Evolutionary conservation across 306 rosid species (phyloP).

Genomic region (Alnus rubra): DNA sequence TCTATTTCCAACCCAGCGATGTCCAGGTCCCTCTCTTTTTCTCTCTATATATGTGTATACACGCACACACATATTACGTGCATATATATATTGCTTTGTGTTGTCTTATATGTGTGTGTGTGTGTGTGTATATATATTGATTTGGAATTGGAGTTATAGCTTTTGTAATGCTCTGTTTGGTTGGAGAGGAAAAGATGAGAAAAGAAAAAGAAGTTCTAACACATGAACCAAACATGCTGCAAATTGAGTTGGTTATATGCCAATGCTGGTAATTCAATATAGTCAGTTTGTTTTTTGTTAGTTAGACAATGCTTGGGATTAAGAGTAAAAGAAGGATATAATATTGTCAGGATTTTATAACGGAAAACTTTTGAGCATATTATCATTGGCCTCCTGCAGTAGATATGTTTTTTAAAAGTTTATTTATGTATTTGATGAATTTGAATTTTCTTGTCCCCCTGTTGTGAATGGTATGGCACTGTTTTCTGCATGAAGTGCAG

Average conservation of each 20-base stretch:
- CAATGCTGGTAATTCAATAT: neutral
- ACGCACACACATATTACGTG: neutral
- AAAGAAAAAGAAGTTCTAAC: neutral
- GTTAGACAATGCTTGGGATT: neutral
- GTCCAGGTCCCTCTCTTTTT: constrained; percentile 51
- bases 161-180: constrained; percentile 13
- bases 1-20: constrained; percentile 55
- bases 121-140: neutral
- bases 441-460: neutral
- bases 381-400: neutral
- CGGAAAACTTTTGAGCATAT: neutral
- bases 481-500: neutral
- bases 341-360: neutral
- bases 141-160: neutral
- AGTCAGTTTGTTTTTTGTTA: neutral
- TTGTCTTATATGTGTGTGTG: neutral
- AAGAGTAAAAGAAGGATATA: neutral
- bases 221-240: neutral
- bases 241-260: neutral
- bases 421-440: neutral
- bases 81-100: neutral
- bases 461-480: neutral
- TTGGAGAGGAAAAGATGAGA: constrained; percentile 17
- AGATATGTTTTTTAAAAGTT: neutral
- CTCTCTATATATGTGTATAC: neutral